Percentiles rank a stretch among this genome's conserved stretches.
These are phyloP conservation scores for Jasminum sambac DNA, from an alignment of 257 asterid genomes.

Conservation along the genomic window DNA sequence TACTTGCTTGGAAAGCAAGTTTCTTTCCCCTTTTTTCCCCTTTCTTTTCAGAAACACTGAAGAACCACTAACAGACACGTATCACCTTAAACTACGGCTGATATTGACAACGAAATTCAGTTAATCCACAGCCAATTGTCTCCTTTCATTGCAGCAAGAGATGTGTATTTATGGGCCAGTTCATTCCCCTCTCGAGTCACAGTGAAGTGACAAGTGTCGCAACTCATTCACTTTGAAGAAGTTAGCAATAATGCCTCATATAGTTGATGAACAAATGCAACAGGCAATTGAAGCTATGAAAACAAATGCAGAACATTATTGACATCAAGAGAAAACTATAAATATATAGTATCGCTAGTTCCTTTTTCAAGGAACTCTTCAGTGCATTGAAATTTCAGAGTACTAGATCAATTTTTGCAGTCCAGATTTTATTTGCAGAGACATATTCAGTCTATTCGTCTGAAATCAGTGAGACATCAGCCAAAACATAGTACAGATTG, in stretches of 20 bases:
- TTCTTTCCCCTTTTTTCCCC: too few relatives aligned
- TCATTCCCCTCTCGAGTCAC: too few relatives aligned
- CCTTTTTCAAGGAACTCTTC: neutral
- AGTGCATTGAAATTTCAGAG: neutral
- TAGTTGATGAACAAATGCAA: neutral
- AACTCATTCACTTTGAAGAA: too few relatives aligned
- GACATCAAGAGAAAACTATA: neutral
- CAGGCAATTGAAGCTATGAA: neutral
- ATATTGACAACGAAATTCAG: neutral
- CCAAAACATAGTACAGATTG: neutral
- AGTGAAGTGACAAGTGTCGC: too few relatives aligned
- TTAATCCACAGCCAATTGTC: neutral
- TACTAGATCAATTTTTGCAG: neutral
- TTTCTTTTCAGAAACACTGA: too few relatives aligned
- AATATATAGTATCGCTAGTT: neutral
- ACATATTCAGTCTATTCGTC: neutral
- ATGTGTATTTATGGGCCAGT: too few relatives aligned
- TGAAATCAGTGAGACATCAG: neutral
- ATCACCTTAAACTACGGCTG: neutral
- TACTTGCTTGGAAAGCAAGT: neutral
- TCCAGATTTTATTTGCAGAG: neutral
- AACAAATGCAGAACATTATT: neutral
- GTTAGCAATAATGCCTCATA: neutral
- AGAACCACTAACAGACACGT: neutral
- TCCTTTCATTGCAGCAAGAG: neutral